These are phyloP conservation scores for Diutina siamensis DNA, from an alignment of 1,139 yeast genomes.

Conservation along the genomic window DNA sequence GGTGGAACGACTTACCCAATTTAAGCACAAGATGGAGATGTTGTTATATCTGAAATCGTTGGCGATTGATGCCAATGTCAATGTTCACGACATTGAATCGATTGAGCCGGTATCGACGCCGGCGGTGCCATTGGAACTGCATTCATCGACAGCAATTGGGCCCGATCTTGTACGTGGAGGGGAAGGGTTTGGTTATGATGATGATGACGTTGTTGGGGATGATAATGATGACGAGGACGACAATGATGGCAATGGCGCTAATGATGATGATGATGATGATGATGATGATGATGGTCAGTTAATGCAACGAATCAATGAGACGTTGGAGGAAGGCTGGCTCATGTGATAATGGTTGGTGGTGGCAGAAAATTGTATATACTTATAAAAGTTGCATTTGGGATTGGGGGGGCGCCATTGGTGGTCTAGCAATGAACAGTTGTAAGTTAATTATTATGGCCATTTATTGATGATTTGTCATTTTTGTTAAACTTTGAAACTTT, in stretches of 20 bases:
- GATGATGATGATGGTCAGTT: conserved; percentile 10
- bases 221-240: too few relatives aligned
- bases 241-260: neutral
- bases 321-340: conserved; percentile 2
- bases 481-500: too few relatives aligned
- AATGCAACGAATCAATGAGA: conserved; percentile 2
- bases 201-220: neutral
- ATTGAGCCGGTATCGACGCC: neutral
- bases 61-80: neutral
- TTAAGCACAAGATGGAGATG: conserved; percentile 3
- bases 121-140: too few relatives aligned
- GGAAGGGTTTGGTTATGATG: conserved; percentile 5
- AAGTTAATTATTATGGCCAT: too few relatives aligned
- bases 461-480: too few relatives aligned
- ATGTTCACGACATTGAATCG: neutral
- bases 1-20: conserved; percentile 3
- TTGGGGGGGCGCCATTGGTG: too few relatives aligned
- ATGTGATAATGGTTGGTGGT: conserved; percentile 2
- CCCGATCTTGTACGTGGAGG: neutral
- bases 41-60: neutral
- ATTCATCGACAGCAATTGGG: neutral
- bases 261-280: conserved; percentile 9
- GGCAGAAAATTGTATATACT: neutral
- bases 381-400: too few relatives aligned
- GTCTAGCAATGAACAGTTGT: too few relatives aligned